Evolutionary conservation across 441 rosid genomes (phyloP), one percentile per base, ranked within the genome.

Genomic region (Erodium texanum): DNA sequence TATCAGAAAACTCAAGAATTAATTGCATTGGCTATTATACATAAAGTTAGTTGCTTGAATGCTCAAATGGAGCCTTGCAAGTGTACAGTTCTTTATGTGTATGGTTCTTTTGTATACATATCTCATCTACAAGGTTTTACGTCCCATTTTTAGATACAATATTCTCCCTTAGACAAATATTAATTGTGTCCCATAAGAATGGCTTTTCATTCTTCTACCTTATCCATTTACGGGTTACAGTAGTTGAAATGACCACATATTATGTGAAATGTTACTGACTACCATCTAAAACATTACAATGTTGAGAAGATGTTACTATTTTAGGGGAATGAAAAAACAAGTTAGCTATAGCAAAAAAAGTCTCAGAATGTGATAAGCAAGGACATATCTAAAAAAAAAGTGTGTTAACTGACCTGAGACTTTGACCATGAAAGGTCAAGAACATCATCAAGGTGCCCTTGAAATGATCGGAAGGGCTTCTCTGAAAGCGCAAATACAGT

Each of bases 391-490:
- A 24, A 7, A 24, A 12, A 27, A 3, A 38, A 10, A 50, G 32
- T 56, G 34, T 15, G 62, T 29, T 11, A 43, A 76, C 84, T 70
- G 63, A 87, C 93, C 93, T 79, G 89, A 63, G 89, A 82, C 70
- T 84, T 82, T 43, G 93, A 86, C 93, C 93, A 87, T 1, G 93
- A 84, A 61, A 87, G 85, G 68, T 87, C 93, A 23, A 87, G 93
- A 32, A 86, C 93, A 54, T 80, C 90, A 77, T 81, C 72, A 66
- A 63, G 68, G 77, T 87, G 93, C 54, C 93, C 90, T 45, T 71
- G 66, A 65, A 87, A 87, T 43, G 90, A 84, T 69, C 89, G 84
- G 62, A 83, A 7, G 3, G 90, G 93, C 70, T 82, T 87, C 43
- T 86, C 93, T 3, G 85, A 79, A 54, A 87, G 89, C 10, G 74